Evolutionary conservation across 371 early-diverging fungal genomes (phyloP).

Genomic region (Enterocytospora artemiae): DNA sequence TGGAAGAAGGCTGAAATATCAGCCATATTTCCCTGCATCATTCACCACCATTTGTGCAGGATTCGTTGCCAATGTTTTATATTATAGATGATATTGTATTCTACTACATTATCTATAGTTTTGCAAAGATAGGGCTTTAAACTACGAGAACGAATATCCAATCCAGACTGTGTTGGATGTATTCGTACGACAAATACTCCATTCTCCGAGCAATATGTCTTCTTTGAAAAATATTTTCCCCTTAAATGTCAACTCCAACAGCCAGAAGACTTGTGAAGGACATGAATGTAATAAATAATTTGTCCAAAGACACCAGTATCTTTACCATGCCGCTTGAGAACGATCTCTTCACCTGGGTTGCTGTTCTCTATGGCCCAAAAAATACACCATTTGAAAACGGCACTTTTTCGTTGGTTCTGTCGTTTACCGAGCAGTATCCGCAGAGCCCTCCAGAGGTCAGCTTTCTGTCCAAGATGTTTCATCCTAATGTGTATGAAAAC

Average conservation of each 20-base stretch:
- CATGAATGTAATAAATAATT: slow-evolving; percentile 85
- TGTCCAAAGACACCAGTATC: slow-evolving; percentile 60
- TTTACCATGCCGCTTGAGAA: slow-evolving; percentile 51
- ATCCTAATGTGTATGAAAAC: slow-evolving; percentile 71
- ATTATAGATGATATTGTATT: background rate
- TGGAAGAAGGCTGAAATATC: too few species aligned
- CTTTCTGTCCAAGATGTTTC: slow-evolving; percentile 69
- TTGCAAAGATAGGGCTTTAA: too few species aligned
- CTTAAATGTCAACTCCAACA: slow-evolving; percentile 65
- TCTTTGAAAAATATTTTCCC: background rate
- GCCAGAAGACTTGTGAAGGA: slow-evolving; percentile 66
- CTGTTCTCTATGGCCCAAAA: slow-evolving; percentile 88
- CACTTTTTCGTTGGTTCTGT: slow-evolving; percentile 72
- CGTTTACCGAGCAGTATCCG: slow-evolving; percentile 62
- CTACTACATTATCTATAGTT: background rate
- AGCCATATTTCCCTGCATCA: too few species aligned
- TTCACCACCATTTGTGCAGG: too few species aligned
- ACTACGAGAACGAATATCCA: too few species aligned
- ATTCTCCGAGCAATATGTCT: too few species aligned
- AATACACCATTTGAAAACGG: slow-evolving; percentile 98
- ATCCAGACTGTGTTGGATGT: too few species aligned
- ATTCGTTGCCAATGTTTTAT: too few species aligned
- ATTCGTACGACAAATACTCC: too few species aligned
- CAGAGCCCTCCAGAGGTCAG: slow-evolving; percentile 70
- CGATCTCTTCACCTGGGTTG: slow-evolving; percentile 71